A percentile compares a stretch with the other conserved stretches of the same genome.
These are phyloP conservation scores for Suillus lakei DNA, from an alignment of 768 basidiomycete species.

Conservation along the genomic window DNA sequence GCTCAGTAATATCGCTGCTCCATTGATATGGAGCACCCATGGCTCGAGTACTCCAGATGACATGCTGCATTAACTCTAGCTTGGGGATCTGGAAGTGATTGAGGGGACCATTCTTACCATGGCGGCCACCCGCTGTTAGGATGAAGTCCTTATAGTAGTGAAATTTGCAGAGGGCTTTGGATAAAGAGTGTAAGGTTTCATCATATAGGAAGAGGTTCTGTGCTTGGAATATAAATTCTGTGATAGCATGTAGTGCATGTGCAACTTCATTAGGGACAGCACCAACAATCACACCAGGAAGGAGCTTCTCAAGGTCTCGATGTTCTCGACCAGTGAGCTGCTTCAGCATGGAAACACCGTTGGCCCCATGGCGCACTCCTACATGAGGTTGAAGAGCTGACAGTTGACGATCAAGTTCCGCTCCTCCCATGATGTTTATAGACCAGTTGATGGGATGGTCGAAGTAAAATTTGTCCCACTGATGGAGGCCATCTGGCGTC, in stretches of 20 bases:
- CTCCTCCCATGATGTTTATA: slow-evolving; percentile 16
- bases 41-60: slow-evolving; percentile 22
- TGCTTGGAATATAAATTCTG: slow-evolving; percentile 43
- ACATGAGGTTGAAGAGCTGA: slow-evolving; percentile 24
- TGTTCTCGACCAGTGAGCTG: slow-evolving; percentile 13
- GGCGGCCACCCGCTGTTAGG: slow-evolving; percentile 3
- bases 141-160: slow-evolving; percentile 17
- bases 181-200: slow-evolving; percentile 1
- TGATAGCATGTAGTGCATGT: slow-evolving; percentile 36
- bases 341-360: slow-evolving; percentile 15
- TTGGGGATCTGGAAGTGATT: slow-evolving; percentile 10
- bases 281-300: slow-evolving; percentile 13
- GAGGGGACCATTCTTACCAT: slow-evolving; percentile 12
- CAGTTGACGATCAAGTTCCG: slow-evolving; percentile 32
- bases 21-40: slow-evolving; percentile 32
- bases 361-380: slow-evolving; percentile 6
- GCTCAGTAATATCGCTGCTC: slow-evolving; percentile 18
- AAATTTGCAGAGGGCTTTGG: slow-evolving; percentile 12
- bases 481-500: slow-evolving; percentile 32
- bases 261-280: slow-evolving; percentile 34
- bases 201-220: slow-evolving; percentile 37
- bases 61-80: slow-evolving; percentile 4
- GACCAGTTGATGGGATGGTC: slow-evolving; percentile 24
- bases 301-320: slow-evolving; percentile 12
- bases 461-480: slow-evolving; percentile 30